Base-by-base conservation (phyloP, 1,284 basidiomycete species). In the Melanopsichium pennsylvanicum region DNA sequence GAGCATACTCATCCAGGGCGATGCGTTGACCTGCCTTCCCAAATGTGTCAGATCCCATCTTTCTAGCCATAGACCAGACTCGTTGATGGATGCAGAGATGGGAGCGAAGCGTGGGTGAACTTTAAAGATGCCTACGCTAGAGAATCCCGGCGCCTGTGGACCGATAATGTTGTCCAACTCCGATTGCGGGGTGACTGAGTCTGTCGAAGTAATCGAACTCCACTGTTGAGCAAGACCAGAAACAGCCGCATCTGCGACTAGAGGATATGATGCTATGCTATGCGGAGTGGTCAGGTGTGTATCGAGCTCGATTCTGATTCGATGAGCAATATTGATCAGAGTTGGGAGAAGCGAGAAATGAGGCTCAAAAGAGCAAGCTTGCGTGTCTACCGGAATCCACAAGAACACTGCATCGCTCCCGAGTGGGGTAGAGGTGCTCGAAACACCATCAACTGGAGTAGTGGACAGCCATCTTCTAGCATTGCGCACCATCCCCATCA, bases 401-500 rank as follows among this genome's bases (percentile, higher is more conserved):
- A 69, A 29, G 22, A 64, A 69, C 10, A 64, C 66, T 1, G 61
- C 66, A 21, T 69, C 66, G 21, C 61, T 59, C 1, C 60, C 66
- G 4, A 69, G 26, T 5, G 66, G 66, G 2, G 42, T 56, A 4
- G 48, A 25, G 9, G 36, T 32, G 32, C 47, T 33, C 11, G 32
- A 33, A 3, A 13, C 44, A 6, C 38, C 38, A 6, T 55, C 32
- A 0, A 36, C 33, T 3, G 41, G 22, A 23, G 41, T 44, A 10
- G 46, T 38, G 11, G 40, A 37, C 1, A 69, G 16, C 66, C 66
- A 69, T 39, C 66, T 33, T 41, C 66, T 35, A 8, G 55, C 54
- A 16, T 69, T 69, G 44, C 66, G 52, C 6, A 61, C 61, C 52
- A 69, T 64, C 7, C 66, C 66, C 46, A 69, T 46, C 22, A 69